Evolutionary conservation across 371 early-diverging fungal genomes (phyloP).

Genomic region (Actinomucor elegans): DNA sequence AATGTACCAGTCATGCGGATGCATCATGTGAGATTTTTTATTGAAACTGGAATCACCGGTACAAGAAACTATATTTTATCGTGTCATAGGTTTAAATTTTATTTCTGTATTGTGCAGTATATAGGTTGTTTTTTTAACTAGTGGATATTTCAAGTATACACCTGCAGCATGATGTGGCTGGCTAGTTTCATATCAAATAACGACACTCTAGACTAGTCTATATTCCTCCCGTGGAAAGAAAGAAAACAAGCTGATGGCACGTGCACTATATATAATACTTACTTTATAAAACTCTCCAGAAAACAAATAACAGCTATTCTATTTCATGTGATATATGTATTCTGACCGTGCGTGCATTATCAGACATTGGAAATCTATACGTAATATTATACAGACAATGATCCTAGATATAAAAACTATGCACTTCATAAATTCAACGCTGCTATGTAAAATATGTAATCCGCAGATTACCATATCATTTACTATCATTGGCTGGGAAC

Average conservation of each 20-base stretch:
- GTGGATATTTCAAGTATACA: not conserved
- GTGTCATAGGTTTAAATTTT: slow-evolving; percentile 6
- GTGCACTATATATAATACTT: not conserved
- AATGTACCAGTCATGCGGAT: slow-evolving; percentile 10
- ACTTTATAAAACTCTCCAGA: not conserved
- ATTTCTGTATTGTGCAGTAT: not conserved
- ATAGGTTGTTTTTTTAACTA: not conserved
- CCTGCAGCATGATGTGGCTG: not conserved
- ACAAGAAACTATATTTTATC: too few relatives aligned
- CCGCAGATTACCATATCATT: too few relatives aligned
- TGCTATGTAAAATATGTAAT: too few relatives aligned
- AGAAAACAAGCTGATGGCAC: not conserved
- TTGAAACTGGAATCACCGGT: not conserved
- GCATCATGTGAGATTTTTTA: slow-evolving; percentile 1
- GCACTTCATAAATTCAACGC: too few relatives aligned
- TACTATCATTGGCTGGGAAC: too few relatives aligned
- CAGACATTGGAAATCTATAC: too few relatives aligned
- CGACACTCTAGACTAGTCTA: not conserved
- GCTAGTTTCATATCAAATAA: not conserved
- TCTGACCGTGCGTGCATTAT: slow-evolving; percentile 6
- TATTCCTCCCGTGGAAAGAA: not conserved
- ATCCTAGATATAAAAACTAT: too few relatives aligned
- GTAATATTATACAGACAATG: too few relatives aligned
- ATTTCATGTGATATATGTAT: slow-evolving; percentile 6
- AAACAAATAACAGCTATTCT: not conserved